These are phyloP conservation scores for Chaetomiaceae sp. DNA, from an alignment of 2,329 filamentous ascomycete genomes.

Conservation along the genomic window DNA sequence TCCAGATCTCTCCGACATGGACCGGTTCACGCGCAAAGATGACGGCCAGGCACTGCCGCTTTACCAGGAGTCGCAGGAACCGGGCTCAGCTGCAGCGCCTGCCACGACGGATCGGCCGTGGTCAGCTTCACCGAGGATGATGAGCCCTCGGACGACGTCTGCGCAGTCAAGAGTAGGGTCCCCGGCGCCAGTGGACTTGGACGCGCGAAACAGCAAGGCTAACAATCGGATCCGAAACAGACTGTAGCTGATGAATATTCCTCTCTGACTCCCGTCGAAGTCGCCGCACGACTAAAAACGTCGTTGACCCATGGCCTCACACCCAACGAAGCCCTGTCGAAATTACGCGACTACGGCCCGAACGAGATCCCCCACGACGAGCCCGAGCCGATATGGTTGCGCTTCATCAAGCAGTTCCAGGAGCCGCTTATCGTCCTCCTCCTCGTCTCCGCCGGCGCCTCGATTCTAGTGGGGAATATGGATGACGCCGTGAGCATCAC, in stretches of 20 bases:
- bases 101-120: conserved; percentile 32
- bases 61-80: conserved; percentile 31
- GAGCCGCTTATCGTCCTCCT: conserved; percentile 93
- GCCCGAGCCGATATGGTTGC: conserved; percentile 89
- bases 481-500: conserved; percentile 96
- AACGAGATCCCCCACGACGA: conserved; percentile 95
- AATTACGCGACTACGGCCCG: conserved; percentile 74
- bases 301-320: conserved; percentile 80
- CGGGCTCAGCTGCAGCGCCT: conserved; percentile 26
- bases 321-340: conserved; percentile 71
- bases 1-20: conserved; percentile 23
- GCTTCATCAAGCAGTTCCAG: conserved; percentile 94
- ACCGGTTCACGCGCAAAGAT: conserved; percentile 27
- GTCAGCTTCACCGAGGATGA: conserved; percentile 31
- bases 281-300: conserved; percentile 70
- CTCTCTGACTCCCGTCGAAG: conserved; percentile 70
- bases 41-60: conserved; percentile 34
- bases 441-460: conserved; percentile 80
- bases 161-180: conserved; percentile 50
- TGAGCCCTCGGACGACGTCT: conserved; percentile 46
- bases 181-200: too few relatives aligned
- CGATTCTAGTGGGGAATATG: conserved; percentile 84
- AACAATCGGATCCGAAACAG: conserved; percentile 33
- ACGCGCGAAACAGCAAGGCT: background rate
- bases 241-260: conserved; percentile 56